Conservation (phyloP, 495 filamentous ascomycete genomes). For the Pyronema omphalodes region DNA sequence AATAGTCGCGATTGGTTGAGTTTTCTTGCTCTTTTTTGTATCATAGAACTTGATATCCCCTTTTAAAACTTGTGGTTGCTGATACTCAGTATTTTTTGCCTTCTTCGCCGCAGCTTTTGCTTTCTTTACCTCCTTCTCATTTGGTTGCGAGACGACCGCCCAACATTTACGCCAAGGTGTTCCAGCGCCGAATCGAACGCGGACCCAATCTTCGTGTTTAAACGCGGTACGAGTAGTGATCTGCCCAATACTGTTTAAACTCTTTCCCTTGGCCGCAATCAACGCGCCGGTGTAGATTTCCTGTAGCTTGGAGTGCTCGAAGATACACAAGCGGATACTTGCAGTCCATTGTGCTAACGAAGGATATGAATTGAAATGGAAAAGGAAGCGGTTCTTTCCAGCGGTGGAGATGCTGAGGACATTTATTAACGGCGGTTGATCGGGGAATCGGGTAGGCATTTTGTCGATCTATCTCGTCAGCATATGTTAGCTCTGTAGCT, state of each 20-base stretch:
- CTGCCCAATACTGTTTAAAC: slow-evolving; percentile 63
- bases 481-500: not conserved
- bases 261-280: slow-evolving; percentile 84
- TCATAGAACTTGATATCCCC: slow-evolving; percentile 93
- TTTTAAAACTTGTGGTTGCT: slow-evolving; percentile 42
- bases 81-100: slow-evolving; percentile 47
- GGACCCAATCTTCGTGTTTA: slow-evolving; percentile 79
- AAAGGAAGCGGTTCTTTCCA: slow-evolving; percentile 80
- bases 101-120: slow-evolving; percentile 71
- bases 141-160: slow-evolving; percentile 82
- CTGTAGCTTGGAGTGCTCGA: slow-evolving; percentile 78
- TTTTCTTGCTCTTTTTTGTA: slow-evolving; percentile 80
- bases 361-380: slow-evolving; percentile 89
- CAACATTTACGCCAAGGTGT: slow-evolving; percentile 93
- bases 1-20: slow-evolving; percentile 72
- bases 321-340: slow-evolving; percentile 85
- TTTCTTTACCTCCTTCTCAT: slow-evolving; percentile 78
- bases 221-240: slow-evolving; percentile 66
- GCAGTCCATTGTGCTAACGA: slow-evolving; percentile 93
- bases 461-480: slow-evolving; percentile 56
- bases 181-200: slow-evolving; percentile 88
- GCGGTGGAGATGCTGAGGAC: slow-evolving; percentile 90
- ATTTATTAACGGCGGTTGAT: slow-evolving; percentile 67
- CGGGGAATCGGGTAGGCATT: slow-evolving; percentile 56
- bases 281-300: slow-evolving; percentile 94